A percentile compares a stretch with the other conserved stretches of the same genome.
Evolutionary conservation across 2,329 filamentous ascomycete genomes (phyloP).

Genomic region (Fusarium staphyleae): DNA sequence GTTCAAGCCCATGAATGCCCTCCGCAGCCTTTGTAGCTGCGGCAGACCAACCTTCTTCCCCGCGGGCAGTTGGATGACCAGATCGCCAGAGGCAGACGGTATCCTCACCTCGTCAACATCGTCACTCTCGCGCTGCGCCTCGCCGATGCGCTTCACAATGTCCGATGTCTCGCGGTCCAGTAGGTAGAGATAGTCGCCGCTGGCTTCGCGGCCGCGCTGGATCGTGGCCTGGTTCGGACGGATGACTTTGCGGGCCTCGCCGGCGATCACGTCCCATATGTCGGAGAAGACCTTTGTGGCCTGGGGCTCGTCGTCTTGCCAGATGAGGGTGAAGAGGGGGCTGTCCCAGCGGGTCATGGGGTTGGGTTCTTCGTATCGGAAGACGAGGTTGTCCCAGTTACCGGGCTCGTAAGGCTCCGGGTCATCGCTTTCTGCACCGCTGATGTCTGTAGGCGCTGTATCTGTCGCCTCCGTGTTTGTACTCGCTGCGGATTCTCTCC

Average conservation of each 20-base stretch:
- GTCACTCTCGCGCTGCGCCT: constrained; percentile 72
- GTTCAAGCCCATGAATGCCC: constrained; percentile 80
- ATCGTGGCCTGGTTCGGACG: constrained; percentile 80
- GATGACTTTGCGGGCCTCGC: constrained; percentile 67
- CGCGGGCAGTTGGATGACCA: constrained; percentile 69
- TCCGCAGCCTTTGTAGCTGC: constrained; percentile 77
- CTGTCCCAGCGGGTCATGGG: constrained; percentile 86
- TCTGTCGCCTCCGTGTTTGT: neutral
- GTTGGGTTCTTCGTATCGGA: constrained; percentile 86
- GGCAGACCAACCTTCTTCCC: constrained; percentile 71
- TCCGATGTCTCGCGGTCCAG: constrained; percentile 81
- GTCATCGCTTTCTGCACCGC: constrained; percentile 3
- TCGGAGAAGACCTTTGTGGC: constrained; percentile 62
- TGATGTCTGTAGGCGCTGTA: neutral
- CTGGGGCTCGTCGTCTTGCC: constrained; percentile 74
- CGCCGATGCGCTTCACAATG: constrained; percentile 72
- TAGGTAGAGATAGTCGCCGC: constrained; percentile 79
- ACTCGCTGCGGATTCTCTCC: constrained; percentile 9
- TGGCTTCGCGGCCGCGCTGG: constrained; percentile 65
- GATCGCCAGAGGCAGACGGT: constrained; percentile 48
- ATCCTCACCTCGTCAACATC: constrained; percentile 64
- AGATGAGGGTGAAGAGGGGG: constrained; percentile 79
- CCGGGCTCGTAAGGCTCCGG: constrained; percentile 58
- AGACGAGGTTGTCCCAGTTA: constrained; percentile 81
- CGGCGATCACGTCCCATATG: constrained; percentile 78